Evolutionary conservation across 169 alveolate genomes (phyloP).

Genomic region (Plasmodium knowlesi): DNA sequence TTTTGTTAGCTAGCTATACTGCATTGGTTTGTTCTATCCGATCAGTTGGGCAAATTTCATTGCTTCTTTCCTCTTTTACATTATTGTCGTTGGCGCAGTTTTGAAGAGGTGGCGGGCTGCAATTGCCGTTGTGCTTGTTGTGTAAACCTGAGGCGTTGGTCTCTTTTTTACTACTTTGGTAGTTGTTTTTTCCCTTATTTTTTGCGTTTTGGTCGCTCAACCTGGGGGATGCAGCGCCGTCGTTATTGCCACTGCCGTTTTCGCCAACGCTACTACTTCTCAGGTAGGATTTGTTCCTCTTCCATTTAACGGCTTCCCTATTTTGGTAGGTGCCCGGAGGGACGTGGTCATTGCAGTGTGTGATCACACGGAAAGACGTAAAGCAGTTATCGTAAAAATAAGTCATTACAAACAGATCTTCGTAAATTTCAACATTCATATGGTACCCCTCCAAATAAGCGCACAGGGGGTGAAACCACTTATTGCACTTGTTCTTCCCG

Average conservation of each 20-base stretch:
- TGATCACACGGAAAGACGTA: constrained; percentile 10
- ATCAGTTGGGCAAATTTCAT: not conserved
- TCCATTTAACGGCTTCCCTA: constrained; percentile 18
- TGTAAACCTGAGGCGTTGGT: not conserved
- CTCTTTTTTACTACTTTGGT: not conserved
- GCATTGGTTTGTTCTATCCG: not conserved
- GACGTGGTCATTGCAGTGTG: constrained; percentile 43
- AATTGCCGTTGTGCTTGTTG: not conserved
- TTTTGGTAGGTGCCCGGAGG: constrained; percentile 23
- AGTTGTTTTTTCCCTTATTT: not conserved
- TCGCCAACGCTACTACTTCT: not conserved
- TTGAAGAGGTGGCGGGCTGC: not conserved
- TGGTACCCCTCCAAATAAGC: constrained; percentile 68
- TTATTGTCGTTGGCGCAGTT: not conserved
- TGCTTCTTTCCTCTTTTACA: not conserved
- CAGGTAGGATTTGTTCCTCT: constrained; percentile 3
- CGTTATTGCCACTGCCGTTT: not conserved
- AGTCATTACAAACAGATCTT: constrained; percentile 21
- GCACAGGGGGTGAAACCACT: constrained; percentile 53
- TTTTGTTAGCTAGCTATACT: not conserved
- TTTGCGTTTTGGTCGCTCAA: not conserved
- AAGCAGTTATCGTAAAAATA: constrained; percentile 68
- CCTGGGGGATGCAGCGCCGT: not conserved
- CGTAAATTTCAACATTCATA: constrained; percentile 58
- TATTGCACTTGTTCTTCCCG: constrained; percentile 5